Conservation (phyloP, 257 asterid species). For the Vinca minor region DNA sequence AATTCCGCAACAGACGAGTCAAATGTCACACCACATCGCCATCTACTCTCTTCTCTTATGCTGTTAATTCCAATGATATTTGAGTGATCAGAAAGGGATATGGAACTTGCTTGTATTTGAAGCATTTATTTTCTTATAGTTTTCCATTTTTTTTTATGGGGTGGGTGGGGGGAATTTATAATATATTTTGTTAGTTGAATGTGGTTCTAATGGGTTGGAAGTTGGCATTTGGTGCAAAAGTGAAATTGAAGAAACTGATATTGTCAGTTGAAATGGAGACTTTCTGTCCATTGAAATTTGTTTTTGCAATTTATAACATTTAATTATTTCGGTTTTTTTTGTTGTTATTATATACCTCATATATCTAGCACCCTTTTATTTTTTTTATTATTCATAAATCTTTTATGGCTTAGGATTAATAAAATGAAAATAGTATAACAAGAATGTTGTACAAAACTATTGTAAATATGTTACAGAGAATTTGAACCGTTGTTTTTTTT, state of each 20-base stretch:
- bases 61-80: constrained; percentile 11
- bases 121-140: constrained; percentile 16
- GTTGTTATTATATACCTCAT: too few relatives aligned
- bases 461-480: too few relatives aligned
- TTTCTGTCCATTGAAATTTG: not conserved
- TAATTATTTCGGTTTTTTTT: not conserved
- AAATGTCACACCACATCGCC: too few relatives aligned
- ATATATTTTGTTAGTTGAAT: not conserved
- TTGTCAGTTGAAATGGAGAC: not conserved
- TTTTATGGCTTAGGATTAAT: too few relatives aligned
- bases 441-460: not conserved
- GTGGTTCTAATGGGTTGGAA: not conserved
- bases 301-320: not conserved
- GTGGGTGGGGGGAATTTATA: not conserved
- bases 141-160: not conserved
- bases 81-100: constrained; percentile 55
- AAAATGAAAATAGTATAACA: too few relatives aligned
- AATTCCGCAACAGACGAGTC: too few relatives aligned
- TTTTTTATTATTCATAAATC: too few relatives aligned
- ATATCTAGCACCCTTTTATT: too few relatives aligned
- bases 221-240: constrained; percentile 4
- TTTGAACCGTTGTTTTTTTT: too few relatives aligned
- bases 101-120: constrained; percentile 39
- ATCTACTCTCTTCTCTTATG: too few relatives aligned
- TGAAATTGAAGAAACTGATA: constrained; percentile 8